These are phyloP conservation scores for Leccinum variicolor DNA, from an alignment of 768 basidiomycete genomes.

Conservation along the genomic window DNA sequence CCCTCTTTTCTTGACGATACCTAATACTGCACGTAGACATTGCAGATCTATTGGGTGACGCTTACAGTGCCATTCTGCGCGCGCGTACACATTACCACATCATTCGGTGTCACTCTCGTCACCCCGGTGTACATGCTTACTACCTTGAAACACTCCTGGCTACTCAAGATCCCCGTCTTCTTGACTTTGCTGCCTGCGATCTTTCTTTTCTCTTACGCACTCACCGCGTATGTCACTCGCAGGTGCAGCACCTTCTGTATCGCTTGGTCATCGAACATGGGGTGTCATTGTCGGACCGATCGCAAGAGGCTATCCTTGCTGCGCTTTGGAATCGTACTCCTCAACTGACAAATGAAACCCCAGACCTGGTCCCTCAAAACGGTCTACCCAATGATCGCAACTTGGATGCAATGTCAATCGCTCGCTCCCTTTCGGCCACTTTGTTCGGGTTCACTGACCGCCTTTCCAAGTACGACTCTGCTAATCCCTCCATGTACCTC, in stretches of 20 bases:
- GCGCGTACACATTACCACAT: slow-evolving; percentile 41
- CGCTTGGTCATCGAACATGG: slow-evolving; percentile 32
- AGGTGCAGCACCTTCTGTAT: slow-evolving; percentile 42
- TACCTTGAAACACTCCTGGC: slow-evolving; percentile 43
- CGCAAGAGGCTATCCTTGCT: slow-evolving; percentile 35
- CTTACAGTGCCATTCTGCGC: slow-evolving; percentile 20
- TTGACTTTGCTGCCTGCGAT: slow-evolving; percentile 31
- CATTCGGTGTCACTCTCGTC: slow-evolving; percentile 35
- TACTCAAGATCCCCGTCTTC: slow-evolving; percentile 23
- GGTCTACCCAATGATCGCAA: background rate
- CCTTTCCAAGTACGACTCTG: background rate
- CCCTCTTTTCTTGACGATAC: background rate
- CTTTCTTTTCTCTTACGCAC: slow-evolving; percentile 35
- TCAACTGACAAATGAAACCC: background rate
- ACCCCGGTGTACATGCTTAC: slow-evolving; percentile 44
- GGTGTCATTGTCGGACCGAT: slow-evolving; percentile 18
- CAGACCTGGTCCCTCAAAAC: background rate
- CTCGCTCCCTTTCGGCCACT: slow-evolving; percentile 10
- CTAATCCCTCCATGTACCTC: slow-evolving; percentile 1
- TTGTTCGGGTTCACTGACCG: slow-evolving; percentile 5
- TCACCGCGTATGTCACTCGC: slow-evolving; percentile 32
- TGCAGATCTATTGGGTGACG: slow-evolving; percentile 13
- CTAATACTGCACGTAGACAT: slow-evolving; percentile 4
- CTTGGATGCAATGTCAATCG: slow-evolving; percentile 10
- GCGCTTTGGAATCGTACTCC: slow-evolving; percentile 35